Conservation (phyloP, 2,329 filamentous ascomycete genomes). For the Fusarium odoratissimum region DNA sequence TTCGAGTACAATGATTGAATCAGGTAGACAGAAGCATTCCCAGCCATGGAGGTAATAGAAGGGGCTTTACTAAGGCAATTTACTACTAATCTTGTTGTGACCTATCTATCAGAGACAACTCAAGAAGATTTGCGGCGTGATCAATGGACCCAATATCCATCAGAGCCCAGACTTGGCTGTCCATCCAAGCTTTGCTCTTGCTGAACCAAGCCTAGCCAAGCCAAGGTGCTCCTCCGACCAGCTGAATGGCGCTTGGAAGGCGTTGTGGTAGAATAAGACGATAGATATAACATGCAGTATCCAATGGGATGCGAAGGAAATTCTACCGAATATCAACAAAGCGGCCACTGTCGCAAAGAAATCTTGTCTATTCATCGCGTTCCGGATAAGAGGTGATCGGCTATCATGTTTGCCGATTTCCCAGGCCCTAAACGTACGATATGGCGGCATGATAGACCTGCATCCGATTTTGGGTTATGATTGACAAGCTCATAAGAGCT, state of each 20-base stretch:
- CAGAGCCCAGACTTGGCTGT: conserved; percentile 24
- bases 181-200: conserved; percentile 20
- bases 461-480: neutral
- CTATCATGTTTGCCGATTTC: neutral
- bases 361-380: neutral
- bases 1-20: neutral
- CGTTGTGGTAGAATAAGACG: neutral
- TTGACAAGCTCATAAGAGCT: neutral
- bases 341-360: neutral
- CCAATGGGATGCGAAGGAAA: neutral
- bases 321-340: neutral
- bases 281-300: neutral
- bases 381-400: neutral
- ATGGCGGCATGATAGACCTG: neutral
- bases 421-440: neutral
- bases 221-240: neutral
- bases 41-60: neutral
- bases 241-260: neutral
- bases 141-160: conserved; percentile 3
- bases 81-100: neutral
- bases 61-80: neutral
- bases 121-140: neutral
- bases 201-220: neutral
- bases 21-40: neutral
- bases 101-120: neutral